These are phyloP conservation scores for Candida coquimbonensis DNA, from an alignment of 805 yeast species.

Conservation along the genomic window DNA sequence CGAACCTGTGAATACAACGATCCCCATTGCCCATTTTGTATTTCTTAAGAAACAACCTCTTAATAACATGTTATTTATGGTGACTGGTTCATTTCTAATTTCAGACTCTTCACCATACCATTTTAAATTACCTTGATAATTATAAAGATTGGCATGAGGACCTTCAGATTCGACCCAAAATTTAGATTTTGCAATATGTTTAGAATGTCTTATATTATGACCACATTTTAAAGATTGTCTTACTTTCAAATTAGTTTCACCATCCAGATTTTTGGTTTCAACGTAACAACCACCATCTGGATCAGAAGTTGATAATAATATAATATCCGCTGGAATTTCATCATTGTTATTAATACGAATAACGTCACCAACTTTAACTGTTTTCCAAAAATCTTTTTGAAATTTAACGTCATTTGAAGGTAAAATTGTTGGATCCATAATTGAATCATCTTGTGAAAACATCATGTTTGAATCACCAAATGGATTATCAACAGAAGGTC, in stretches of 20 bases:
- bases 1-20: conserved; percentile 69
- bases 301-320: conserved; percentile 61
- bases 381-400: conserved; percentile 54
- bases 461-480: conserved; percentile 19
- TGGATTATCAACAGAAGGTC: conserved; percentile 20
- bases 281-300: conserved; percentile 62
- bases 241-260: conserved; percentile 69
- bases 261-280: conserved; percentile 32
- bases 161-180: conserved; percentile 80
- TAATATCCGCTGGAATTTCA: conserved; percentile 74
- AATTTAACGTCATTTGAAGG: conserved; percentile 42
- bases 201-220: conserved; percentile 38
- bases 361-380: conserved; percentile 67
- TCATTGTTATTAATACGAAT: conserved; percentile 67
- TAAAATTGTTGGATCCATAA: conserved; percentile 52
- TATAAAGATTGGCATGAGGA: conserved; percentile 71
- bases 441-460: conserved; percentile 36
- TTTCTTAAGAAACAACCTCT: conserved; percentile 77
- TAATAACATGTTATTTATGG: conserved; percentile 59
- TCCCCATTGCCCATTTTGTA: conserved; percentile 77
- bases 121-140: conserved; percentile 66
- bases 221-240: conserved; percentile 67
- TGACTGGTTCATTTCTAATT: conserved; percentile 51
- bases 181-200: conserved; percentile 42
- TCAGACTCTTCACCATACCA: conserved; percentile 30